Conservation (phyloP, 73 alveolate species). For the Diophrys sp. region DNA sequence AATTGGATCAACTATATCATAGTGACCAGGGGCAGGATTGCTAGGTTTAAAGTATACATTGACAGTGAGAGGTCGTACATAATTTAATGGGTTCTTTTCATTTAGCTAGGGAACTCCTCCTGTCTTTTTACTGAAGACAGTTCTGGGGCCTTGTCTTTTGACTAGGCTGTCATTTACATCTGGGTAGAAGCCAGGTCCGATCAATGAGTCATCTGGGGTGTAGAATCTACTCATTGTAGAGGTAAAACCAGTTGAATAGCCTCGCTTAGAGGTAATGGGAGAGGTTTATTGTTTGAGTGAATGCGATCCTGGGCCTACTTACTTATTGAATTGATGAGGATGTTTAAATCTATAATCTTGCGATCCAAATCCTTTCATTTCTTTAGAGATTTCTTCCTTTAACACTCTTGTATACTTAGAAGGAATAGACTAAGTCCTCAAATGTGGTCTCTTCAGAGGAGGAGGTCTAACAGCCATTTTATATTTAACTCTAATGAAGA, state of each 20-base stretch:
- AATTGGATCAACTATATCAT: constrained; percentile 21
- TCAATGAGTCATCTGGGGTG: not conserved
- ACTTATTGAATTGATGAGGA: not conserved
- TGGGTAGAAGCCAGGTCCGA: not conserved
- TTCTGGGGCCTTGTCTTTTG: not conserved
- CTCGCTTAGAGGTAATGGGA: not conserved
- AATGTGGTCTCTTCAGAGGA: no score
- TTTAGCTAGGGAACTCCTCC: constrained; percentile 38
- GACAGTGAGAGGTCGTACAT: constrained; percentile 63
- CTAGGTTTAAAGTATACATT: constrained; percentile 57
- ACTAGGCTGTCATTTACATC: not conserved
- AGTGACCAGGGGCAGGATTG: constrained; percentile 56
- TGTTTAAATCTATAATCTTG: not conserved
- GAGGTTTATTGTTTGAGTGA: not conserved
- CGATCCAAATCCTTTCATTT: constrained; percentile 2
- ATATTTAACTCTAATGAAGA: no score
- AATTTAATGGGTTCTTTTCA: constrained; percentile 53
- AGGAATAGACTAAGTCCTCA: not conserved
- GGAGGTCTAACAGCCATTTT: no score
- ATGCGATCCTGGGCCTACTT: constrained; percentile 11
- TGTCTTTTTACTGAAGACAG: not conserved
- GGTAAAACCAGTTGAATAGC: not conserved
- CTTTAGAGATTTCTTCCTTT: not conserved
- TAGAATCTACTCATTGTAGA: not conserved
- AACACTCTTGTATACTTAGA: not conserved